phyloP scores from a whole-genome alignment of 2,329 filamentous ascomycete species.

The Mycocentrospora acerina region DNA sequence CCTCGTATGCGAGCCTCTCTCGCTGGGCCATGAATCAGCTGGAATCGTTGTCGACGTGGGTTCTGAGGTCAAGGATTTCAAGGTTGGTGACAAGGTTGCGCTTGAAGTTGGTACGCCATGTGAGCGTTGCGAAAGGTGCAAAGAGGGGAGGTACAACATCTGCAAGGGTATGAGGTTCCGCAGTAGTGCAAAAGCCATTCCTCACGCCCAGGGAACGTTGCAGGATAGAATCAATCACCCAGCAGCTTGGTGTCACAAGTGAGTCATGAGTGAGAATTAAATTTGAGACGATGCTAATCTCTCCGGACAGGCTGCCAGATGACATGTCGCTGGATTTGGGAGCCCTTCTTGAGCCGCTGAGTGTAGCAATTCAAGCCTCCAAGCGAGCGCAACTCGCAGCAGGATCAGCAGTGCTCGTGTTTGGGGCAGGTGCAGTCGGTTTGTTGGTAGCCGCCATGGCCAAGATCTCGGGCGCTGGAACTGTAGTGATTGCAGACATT shows the following conservation, averaged over 20 bases:
- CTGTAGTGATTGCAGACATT: slow-evolving; percentile 63
- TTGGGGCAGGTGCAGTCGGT: slow-evolving; percentile 64
- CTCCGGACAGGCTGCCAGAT: slow-evolving; percentile 49
- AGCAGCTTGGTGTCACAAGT: slow-evolving; percentile 59
- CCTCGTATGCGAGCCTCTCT: slow-evolving; percentile 77
- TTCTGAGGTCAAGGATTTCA: slow-evolving; percentile 61
- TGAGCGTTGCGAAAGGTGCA: slow-evolving; percentile 60
- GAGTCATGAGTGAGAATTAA: slow-evolving; percentile 5
- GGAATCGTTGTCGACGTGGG: slow-evolving; percentile 77
- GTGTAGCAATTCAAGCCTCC: slow-evolving; percentile 62
- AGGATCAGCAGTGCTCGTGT: slow-evolving; percentile 56
- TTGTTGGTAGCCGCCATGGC: slow-evolving; percentile 60
- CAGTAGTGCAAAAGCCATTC: slow-evolving; percentile 61
- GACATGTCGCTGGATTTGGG: slow-evolving; percentile 57
- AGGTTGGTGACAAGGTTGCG: slow-evolving; percentile 80
- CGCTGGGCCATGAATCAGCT: slow-evolving; percentile 75
- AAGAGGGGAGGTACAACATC: slow-evolving; percentile 62
- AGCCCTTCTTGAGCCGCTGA: slow-evolving; percentile 61
- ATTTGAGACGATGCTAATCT: slow-evolving; percentile 8
- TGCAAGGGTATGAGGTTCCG: slow-evolving; percentile 61
- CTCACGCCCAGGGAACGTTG: slow-evolving; percentile 65
- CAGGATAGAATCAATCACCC: slow-evolving; percentile 65
- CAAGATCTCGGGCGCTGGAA: slow-evolving; percentile 54
- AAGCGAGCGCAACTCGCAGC: slow-evolving; percentile 53
- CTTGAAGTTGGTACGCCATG: slow-evolving; percentile 90